Percentiles rank a stretch among this genome's conserved stretches.
These are phyloP conservation scores for Aspergillus brunneoviolaceus DNA, from an alignment of 2,329 filamentous ascomycete species.

Conservation along the genomic window DNA sequence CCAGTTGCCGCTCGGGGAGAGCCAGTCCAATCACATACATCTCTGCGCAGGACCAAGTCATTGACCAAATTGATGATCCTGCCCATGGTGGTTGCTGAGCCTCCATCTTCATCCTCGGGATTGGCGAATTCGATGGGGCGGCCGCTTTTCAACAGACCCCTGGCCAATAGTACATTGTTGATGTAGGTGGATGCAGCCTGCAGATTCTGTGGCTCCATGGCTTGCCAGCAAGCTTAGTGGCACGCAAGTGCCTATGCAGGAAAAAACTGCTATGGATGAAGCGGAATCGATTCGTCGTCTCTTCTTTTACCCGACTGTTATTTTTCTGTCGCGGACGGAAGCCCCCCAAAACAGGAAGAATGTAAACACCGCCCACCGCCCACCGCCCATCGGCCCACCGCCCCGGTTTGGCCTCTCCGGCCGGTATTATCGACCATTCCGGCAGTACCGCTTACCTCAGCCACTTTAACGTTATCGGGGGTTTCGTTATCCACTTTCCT, in stretches of 20 bases:
- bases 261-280: conserved; percentile 3
- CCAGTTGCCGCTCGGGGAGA: neutral
- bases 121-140: conserved; percentile 73
- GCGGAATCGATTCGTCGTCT: neutral
- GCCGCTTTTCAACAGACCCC: conserved; percentile 60
- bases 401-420: conserved; percentile 16
- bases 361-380: conserved; percentile 38
- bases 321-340: conserved; percentile 17
- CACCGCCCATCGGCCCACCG: too few relatives aligned
- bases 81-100: conserved; percentile 69
- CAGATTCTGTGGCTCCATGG: conserved; percentile 52
- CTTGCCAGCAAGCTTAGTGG: conserved; percentile 28
- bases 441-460: conserved; percentile 21
- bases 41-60: conserved; percentile 84
- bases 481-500: neutral
- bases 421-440: conserved; percentile 16
- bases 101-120: conserved; percentile 62
- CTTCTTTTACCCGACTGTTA: conserved; percentile 8
- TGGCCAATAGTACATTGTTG: conserved; percentile 65
- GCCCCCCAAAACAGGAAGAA: conserved; percentile 44
- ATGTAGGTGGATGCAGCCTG: conserved; percentile 63
- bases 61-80: conserved; percentile 91
- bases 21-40: conserved; percentile 59
- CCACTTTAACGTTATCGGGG: neutral
- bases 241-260: conserved; percentile 6